Base-by-base conservation (phyloP, 2,329 filamentous ascomycete genomes). In the Biscogniauxia mediterranea region DNA sequence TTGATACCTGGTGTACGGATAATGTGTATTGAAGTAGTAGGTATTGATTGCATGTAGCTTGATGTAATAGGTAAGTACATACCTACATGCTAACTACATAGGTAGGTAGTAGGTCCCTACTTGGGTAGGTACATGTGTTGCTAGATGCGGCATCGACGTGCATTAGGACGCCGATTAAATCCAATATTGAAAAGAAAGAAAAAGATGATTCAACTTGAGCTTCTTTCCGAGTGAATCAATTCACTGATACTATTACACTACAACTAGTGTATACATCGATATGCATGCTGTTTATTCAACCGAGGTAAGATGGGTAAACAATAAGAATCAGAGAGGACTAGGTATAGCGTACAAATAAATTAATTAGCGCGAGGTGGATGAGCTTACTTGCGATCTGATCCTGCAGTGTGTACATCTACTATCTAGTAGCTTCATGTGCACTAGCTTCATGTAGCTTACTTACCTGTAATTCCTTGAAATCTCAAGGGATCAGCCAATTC, bases 261-360 rank as follows among this genome's bases (percentile, higher is more conserved):
- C 26, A 4, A 32, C 28, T 32, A 32, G 28, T 32, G 28, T 32
- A 6, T 32, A 32, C 28, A 32, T 13, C 4, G 7, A 32, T 32
- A 32, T 32, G 28, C 28, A 46, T 6, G 38, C 17, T 5, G 13
- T 46, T 46, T 17, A 46, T 46, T 46, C 2, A 46, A 46, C 38
- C 38, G 38, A 46, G 38, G 38, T n/a, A 46, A n/a, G 20, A 46
- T 57, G 54, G 54, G 20, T 52, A 38, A 52, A 55, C 50, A 50
- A 55, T 58, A 21, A 60, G 54, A 50, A 49, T 23, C 21, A 52
- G 21, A 56, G 46, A 32, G 28, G 11, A 32, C 11, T 13, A 32
- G 28, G 23, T 23, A 28, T 32, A 32, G 28, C 11, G 28, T 32
- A 32, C 11, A 32, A 9, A 32, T 32, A 6, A 32, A 32, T 46